Percentiles rank a stretch among this genome's conserved stretches.
These are phyloP conservation scores for Gremmenia infestans DNA, from an alignment of 2,329 filamentous ascomycete genomes.

Conservation along the genomic window DNA sequence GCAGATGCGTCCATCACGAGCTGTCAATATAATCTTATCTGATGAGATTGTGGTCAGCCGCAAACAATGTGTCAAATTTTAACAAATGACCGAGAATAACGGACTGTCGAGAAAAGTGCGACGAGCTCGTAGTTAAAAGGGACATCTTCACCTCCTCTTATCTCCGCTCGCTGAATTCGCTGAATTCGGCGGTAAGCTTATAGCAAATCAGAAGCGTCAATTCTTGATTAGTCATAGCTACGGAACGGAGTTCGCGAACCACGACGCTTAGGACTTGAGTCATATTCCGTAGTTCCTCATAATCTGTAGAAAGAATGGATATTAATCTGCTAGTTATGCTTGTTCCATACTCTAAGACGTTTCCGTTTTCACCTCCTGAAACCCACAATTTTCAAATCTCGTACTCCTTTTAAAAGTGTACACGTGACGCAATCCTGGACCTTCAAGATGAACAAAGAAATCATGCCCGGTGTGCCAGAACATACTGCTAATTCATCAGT, in stretches of 20 bases:
- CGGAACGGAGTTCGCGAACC: neutral
- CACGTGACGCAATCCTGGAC: too few relatives aligned
- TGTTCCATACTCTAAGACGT: too few relatives aligned
- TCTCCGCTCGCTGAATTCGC: neutral
- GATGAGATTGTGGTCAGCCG: neutral
- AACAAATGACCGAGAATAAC: neutral
- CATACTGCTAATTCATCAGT: too few relatives aligned
- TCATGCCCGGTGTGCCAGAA: too few relatives aligned
- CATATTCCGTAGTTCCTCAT: too few relatives aligned
- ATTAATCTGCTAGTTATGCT: too few relatives aligned
- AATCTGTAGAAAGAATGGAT: too few relatives aligned
- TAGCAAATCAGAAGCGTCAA: neutral
- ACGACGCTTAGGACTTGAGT: too few relatives aligned
- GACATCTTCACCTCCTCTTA: neutral
- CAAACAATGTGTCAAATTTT: neutral
- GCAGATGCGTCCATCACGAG: constrained; percentile 1
- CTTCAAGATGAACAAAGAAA: too few relatives aligned
- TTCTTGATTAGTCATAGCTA: neutral
- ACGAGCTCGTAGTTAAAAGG: neutral
- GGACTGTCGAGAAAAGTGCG: neutral
- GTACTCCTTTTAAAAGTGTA: too few relatives aligned
- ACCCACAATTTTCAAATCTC: too few relatives aligned
- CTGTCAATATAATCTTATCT: neutral
- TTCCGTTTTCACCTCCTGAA: too few relatives aligned
- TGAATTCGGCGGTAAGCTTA: neutral